These are phyloP conservation scores for Phytophthora sojae DNA, from an alignment of 352 stramenopile species.

Conservation along the genomic window DNA sequence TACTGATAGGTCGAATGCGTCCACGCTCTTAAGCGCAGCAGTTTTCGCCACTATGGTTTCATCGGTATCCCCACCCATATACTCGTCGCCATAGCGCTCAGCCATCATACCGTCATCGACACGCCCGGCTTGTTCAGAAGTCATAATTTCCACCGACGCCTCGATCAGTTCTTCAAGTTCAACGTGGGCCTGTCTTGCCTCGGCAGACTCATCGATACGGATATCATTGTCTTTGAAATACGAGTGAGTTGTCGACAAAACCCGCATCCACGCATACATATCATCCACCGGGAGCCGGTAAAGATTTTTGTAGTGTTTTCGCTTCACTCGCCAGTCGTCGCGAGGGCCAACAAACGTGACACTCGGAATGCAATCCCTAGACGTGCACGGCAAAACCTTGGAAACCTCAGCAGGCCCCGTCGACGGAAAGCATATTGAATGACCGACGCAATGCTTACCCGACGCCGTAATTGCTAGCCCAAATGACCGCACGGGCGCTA, in stretches of 20 bases:
- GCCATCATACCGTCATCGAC: too few relatives aligned
- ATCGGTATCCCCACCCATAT: too few relatives aligned
- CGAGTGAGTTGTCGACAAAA: neutral
- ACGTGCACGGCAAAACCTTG: neutral
- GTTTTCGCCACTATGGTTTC: too few relatives aligned
- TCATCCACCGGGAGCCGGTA: slow-evolving; percentile 8
- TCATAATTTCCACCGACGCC: too few relatives aligned
- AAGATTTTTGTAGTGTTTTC: neutral
- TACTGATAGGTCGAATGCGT: too few relatives aligned
- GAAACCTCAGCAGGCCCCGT: neutral
- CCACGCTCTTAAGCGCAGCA: too few relatives aligned
- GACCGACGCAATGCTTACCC: slow-evolving; percentile 1
- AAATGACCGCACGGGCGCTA: slow-evolving; percentile 3
- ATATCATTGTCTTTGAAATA: slow-evolving; percentile 8
- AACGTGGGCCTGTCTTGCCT: too few relatives aligned
- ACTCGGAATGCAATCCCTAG: neutral
- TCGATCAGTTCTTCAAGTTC: too few relatives aligned
- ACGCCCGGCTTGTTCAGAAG: slow-evolving; percentile 7
- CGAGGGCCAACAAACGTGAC: slow-evolving; percentile 10
- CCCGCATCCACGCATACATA: slow-evolving; percentile 11
- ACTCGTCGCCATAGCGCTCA: too few relatives aligned
- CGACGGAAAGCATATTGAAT: slow-evolving; percentile 17
- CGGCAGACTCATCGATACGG: slow-evolving; percentile 1
- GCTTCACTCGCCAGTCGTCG: slow-evolving; percentile 1
- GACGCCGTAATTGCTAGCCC: neutral